Evolutionary conservation across 257 asterid species (phyloP), one percentile per base, ranked within the genome.

Genomic region (Nicotiana otophora): DNA sequence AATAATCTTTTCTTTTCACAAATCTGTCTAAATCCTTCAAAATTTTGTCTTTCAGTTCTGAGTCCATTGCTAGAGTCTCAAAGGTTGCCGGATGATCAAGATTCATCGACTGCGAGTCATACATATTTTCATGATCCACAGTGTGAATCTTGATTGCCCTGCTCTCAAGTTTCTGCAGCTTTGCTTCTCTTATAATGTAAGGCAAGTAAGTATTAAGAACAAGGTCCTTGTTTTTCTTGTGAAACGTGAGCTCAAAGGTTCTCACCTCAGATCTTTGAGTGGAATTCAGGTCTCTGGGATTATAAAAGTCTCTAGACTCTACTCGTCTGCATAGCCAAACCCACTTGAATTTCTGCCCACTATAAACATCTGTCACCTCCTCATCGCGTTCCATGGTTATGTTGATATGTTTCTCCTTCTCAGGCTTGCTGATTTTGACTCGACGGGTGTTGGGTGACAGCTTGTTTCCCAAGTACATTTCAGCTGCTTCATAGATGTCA

Each of bases 41-140:
- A 4, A 91, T 84, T 91, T 78, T 78, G 1, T 82, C 86, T 36
- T 93, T 91, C 34, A 85, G 84, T 60, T 83, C 91, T 3, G 70
- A 0, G 10, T 93, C 96, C 94, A 93, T 93, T 0, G 96, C 97
- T 78, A 93, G 67, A 7, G 94, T 93, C 1, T 89, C 93, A 30
- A 93, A 91, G 2, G 89, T 93, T 0, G 94, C 82, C 2, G 97
- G 97, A 36, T 93, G 97, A 36, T 93, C 93, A 14, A 88, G 88
- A 48, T 4, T 89, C 1, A 91, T 84, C 0, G 92, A 81, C 4
- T 17, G 87, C 4, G 81, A 57, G n/a, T 85, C 28, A 80, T 87
- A 91, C 36, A 89, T 72, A 33, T 74, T 28, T 0, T 89, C 88
- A 34, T 86, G 76, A 75, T 91, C 92, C 5, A 90, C 84, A 0